Evolutionary conservation across 1,139 yeast species (phyloP), one percentile per base, ranked within the genome.

Genomic region (Magnusiomyces ingens): DNA sequence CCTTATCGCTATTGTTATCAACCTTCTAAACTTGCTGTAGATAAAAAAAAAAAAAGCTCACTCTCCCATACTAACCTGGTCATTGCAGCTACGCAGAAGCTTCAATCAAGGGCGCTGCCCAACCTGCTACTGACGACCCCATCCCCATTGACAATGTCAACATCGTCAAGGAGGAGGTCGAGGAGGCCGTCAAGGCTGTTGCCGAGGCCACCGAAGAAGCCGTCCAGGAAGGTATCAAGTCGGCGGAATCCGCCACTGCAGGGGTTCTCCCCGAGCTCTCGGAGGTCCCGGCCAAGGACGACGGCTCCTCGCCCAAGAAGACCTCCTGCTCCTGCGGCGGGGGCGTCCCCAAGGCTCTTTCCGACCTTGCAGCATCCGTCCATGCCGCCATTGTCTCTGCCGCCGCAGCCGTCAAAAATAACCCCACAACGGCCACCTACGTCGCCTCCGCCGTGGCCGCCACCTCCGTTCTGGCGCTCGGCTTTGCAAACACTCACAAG

Each of bases 141-240:
- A 52, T 58, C 15, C 61, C 62, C 15, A 51, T 57, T 38, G 58
- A 55, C 15, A 49, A 57, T 29, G 62, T 59, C 48, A 57, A 58
- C 44, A 54, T 59, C 36, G 54, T 56, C 12, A 49, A 45, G 12
- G 48, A 50, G 22, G 57, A 53, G 19, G 52, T 49, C 48, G 50
- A 55, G 41, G 49, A 48, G 1, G 53, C 54, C 11, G 22, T 49
- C 29, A 13, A 19, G 11, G 44, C 41, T 19, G 21, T 17, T 12
- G 35, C 47, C 26, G 13, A 48, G 13, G 35, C 37, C n/a, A 15
- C 49, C 19, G n/a, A 18, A 15, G n/a, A 26, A 35, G 19, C 19
- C n/a, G 47, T 38, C 22, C 10, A 48, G 18, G 26, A 26, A 19
- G 49, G 19, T 21, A 5, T 21, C 48, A 45, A 50, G 32, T 26